phyloP scores from a whole-genome alignment of 2,329 filamentous ascomycete genomes.

The Huntiella abstrusa region DNA sequence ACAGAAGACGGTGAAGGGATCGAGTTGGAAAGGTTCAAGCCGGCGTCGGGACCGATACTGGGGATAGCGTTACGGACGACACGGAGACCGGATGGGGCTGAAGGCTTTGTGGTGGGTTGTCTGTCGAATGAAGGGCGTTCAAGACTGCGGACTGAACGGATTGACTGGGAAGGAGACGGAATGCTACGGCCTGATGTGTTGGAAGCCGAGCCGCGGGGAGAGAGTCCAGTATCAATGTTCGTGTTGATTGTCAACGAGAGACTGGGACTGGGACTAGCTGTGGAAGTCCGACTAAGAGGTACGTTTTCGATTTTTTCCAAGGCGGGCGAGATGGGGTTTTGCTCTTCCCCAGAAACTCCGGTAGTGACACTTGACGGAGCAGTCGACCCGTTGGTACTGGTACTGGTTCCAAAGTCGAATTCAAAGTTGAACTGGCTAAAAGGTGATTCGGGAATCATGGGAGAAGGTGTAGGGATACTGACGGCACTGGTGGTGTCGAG shows the following conservation, averaged over 20 bases:
- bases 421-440: conserved; percentile 11
- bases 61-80: conserved; percentile 9
- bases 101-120: conserved; percentile 5
- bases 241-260: not conserved
- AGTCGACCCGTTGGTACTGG: not conserved
- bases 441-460: conserved; percentile 7
- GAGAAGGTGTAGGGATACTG: not conserved
- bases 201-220: conserved; percentile 5
- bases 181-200: conserved; percentile 7
- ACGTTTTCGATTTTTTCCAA: conserved; percentile 1
- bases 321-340: not conserved
- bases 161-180: conserved; percentile 10
- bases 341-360: not conserved
- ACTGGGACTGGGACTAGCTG: conserved; percentile 4
- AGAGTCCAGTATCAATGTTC: conserved; percentile 5
- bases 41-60: conserved; percentile 6
- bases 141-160: conserved; percentile 7
- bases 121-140: conserved; percentile 10
- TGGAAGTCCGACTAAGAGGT: conserved; percentile 5
- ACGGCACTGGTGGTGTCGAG: not conserved
- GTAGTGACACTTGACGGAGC: not conserved
- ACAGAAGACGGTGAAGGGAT: not conserved
- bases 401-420: conserved; percentile 5
- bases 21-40: not conserved
- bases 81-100: conserved; percentile 8